Evolutionary conservation across 106 monocot genomes (phyloP).

Genomic region (Dendrobium huoshanense): DNA sequence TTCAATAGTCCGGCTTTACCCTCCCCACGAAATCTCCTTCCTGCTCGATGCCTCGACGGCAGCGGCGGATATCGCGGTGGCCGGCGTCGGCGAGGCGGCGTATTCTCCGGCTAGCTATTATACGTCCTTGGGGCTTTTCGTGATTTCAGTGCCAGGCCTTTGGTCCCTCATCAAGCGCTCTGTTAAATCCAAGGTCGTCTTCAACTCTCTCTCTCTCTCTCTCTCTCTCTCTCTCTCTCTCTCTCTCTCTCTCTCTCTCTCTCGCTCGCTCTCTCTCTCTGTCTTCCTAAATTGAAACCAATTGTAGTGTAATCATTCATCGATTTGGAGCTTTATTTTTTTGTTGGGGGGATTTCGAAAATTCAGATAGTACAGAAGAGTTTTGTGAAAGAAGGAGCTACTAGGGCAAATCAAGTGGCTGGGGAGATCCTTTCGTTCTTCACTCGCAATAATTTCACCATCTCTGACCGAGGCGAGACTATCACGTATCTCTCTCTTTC

Average conservation of each 20-base stretch:
- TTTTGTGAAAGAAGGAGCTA: conserved; percentile 39
- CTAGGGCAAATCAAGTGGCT: conserved; percentile 58
- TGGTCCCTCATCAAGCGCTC: conserved; percentile 99
- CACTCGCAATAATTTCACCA: conserved; percentile 76
- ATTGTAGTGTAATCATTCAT: no score
- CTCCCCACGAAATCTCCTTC: conserved; percentile 18
- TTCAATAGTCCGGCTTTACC: conserved; percentile 12
- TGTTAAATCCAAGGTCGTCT: conserved; percentile 84
- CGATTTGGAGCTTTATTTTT: not conserved
- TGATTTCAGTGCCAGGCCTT: conserved; percentile 90
- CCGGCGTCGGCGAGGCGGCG: conserved; percentile 19
- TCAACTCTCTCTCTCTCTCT: not conserved
- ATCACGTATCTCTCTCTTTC: conserved; percentile 56
- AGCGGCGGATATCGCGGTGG: conserved; percentile 10
- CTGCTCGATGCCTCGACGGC: conserved; percentile 23
- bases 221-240: not conserved
- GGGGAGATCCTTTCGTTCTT: conserved; percentile 94
- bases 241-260: not conserved
- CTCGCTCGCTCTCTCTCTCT: not conserved
- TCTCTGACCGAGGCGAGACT: conserved; percentile 82
- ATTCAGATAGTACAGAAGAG: conserved; percentile 90
- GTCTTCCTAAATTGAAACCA: no score
- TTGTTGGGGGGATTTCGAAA: conserved; percentile 2
- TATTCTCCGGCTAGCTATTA: conserved; percentile 95
- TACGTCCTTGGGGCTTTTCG: conserved; percentile 91